Conservation (phyloP, 768 basidiomycete genomes). For the Amanita rubescens region DNA sequence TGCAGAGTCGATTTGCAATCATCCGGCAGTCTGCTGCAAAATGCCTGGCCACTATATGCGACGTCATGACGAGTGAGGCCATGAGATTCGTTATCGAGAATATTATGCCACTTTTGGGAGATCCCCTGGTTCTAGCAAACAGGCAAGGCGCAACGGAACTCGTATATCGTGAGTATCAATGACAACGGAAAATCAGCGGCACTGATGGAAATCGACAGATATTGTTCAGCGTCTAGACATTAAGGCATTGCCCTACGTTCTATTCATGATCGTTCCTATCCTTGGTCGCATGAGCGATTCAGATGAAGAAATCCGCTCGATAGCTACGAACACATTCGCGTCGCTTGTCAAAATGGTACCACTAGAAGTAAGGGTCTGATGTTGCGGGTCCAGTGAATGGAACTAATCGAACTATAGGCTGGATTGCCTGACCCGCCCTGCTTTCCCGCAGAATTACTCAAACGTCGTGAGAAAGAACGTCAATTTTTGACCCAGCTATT, state of each 20-base stretch:
- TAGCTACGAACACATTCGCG: constrained; percentile 96
- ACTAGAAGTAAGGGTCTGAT: constrained; percentile 61
- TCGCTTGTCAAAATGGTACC: constrained; percentile 98
- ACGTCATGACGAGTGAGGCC: constrained; percentile 75
- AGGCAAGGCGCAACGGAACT: constrained; percentile 88
- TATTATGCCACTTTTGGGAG: constrained; percentile 75
- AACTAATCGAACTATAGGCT: constrained; percentile 41
- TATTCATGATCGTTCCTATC: constrained; percentile 94
- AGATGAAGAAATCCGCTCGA: constrained; percentile 85
- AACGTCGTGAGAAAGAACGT: constrained; percentile 80
- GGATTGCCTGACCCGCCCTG: constrained; percentile 95
- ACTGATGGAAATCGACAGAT: constrained; percentile 41
- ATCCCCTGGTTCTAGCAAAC: constrained; percentile 64
- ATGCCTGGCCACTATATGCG: constrained; percentile 83
- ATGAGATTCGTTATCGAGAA: constrained; percentile 89
- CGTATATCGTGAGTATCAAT: constrained; percentile 68
- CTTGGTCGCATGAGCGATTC: constrained; percentile 96
- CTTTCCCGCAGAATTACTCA: constrained; percentile 82
- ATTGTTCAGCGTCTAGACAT: constrained; percentile 88
- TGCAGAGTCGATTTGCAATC: constrained; percentile 85
- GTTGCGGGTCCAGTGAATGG: neutral
- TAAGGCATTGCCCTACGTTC: constrained; percentile 92
- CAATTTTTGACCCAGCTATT: constrained; percentile 90
- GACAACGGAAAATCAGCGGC: constrained; percentile 7
- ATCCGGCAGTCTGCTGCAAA: constrained; percentile 83